Evolutionary conservation across 108 stramenopile genomes (phyloP), one percentile per base, ranked within the genome.

Genomic region (Cylindrotheca fusiformis): DNA sequence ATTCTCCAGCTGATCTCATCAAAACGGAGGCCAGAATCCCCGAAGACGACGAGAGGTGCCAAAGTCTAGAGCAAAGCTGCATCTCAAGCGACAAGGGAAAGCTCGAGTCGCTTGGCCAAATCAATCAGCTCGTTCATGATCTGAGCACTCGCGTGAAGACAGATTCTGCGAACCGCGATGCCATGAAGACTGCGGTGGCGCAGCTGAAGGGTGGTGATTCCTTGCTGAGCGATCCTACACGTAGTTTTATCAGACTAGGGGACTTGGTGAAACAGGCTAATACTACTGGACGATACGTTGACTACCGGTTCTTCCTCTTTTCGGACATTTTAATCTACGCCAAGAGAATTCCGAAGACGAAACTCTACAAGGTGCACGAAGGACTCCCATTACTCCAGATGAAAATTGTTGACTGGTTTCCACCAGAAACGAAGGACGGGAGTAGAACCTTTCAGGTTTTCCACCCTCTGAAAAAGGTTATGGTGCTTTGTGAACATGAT

Each of bases 281-380:
- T 57, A 81, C 94, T 20, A 82, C 72, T 26, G 95, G 94, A 23
- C 72, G 88, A 30, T 73, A 63, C 44, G 74, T 81, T 22, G 67
- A 77, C 6, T 97, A 96, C 69, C 68, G 79, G 4, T 96, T 98
- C 72, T 98, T 96, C 64, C 68, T 98, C 52, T 98, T 98, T 72
- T 88, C 84, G 48, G 97, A 98, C 68, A 63, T 82, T 21, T 66
- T 93, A 26, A 66, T 96, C 8, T 96, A 96, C 55, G 61, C 75
- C 25, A 77, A 74, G 51, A 68, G 54, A 24, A 48, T 73, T n/a
- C 26, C 60, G 20, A 10, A 20, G 1, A 25, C 48, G 1, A 1
- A 21, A 4, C 48, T 62, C 31, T 75, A 48, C 59, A 63, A 68
- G 48, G 83, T 89, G n/a, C 93, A 93, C 62, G 95, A 87, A 72